Evolutionary conservation across 345 rosid species (phyloP).

Genomic region (Arabis alpina): DNA sequence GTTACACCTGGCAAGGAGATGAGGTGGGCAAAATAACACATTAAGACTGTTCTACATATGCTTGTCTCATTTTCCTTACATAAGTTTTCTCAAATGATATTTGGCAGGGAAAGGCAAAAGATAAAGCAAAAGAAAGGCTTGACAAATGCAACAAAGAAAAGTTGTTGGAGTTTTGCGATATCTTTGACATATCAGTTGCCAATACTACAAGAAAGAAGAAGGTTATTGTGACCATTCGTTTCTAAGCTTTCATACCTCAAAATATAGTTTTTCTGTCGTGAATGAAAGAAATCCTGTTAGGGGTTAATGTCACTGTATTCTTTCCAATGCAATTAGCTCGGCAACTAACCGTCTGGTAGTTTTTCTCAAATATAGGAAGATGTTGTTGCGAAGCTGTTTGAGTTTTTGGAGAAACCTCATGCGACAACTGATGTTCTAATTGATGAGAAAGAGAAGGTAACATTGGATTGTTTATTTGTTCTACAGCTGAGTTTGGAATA

Average conservation of each 20-base stretch:
- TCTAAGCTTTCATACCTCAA: background rate
- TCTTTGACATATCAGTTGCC: slow-evolving; percentile 71
- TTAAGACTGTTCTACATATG: background rate
- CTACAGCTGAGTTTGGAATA: slow-evolving; percentile 1
- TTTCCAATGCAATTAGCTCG: background rate
- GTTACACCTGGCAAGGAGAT: slow-evolving; percentile 86
- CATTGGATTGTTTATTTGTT: background rate
- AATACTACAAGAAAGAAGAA: slow-evolving; percentile 66
- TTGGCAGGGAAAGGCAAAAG: slow-evolving; percentile 80
- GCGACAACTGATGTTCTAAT: slow-evolving; percentile 64
- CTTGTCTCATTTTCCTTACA: slow-evolving; percentile 3
- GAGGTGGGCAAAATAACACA: slow-evolving; percentile 56
- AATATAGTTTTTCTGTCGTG: background rate
- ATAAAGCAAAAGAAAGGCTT: slow-evolving; percentile 74
- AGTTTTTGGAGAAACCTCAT: slow-evolving; percentile 83
- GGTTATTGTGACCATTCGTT: slow-evolving; percentile 48
- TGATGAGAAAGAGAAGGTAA: slow-evolving; percentile 78
- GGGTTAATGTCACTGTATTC: slow-evolving; percentile 9
- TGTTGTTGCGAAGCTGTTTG: slow-evolving; percentile 63
- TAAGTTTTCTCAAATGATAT: slow-evolving; percentile 15
- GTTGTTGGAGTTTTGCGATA: slow-evolving; percentile 78
- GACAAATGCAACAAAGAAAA: slow-evolving; percentile 89
- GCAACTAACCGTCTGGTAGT: slow-evolving; percentile 24
- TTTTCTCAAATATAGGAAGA: slow-evolving; percentile 70
- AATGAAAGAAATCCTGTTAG: background rate